Evolutionary conservation across 805 yeast genomes (phyloP).

Genomic region (Candida krabiensis): DNA sequence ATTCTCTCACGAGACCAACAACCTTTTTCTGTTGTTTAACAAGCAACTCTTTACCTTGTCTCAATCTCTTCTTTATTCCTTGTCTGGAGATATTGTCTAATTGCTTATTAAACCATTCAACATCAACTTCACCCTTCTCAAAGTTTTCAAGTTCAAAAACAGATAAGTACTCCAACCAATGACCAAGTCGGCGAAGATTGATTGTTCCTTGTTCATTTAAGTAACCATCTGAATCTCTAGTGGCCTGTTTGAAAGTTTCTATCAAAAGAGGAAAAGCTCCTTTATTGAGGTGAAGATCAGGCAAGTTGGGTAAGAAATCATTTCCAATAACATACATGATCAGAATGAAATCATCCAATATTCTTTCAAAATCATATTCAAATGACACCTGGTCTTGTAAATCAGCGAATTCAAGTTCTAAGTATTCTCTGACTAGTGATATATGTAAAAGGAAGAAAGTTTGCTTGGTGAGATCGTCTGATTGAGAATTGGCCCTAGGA

Average conservation of each 20-base stretch:
- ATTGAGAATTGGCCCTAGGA: conserved; percentile 28
- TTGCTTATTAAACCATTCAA: conserved; percentile 88
- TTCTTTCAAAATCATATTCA: conserved; percentile 79
- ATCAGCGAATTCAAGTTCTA: conserved; percentile 80
- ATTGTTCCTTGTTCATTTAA: conserved; percentile 81
- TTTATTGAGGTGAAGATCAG: conserved; percentile 88
- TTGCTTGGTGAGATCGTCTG: conserved; percentile 66
- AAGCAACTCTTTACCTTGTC: conserved; percentile 62
- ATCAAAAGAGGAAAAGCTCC: conserved; percentile 95
- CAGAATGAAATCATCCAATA: conserved; percentile 88
- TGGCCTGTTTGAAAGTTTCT: conserved; percentile 81
- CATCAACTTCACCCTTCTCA: conserved; percentile 79
- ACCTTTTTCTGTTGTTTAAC: conserved; percentile 74
- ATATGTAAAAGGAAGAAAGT: conserved; percentile 81
- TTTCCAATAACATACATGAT: conserved; percentile 95
- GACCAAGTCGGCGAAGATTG: conserved; percentile 66
- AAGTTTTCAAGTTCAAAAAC: conserved; percentile 83
- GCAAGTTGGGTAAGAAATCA: conserved; percentile 95
- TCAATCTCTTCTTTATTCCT: conserved; percentile 68
- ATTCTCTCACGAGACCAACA: conserved; percentile 55
- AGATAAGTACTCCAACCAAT: conserved; percentile 75
- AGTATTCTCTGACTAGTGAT: conserved; percentile 84
- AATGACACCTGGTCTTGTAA: conserved; percentile 64
- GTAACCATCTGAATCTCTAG: conserved; percentile 77
- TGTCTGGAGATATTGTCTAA: conserved; percentile 73